phyloP scores from a whole-genome alignment of 2,329 filamentous ascomycete genomes.

The Seiridium unicorne region DNA sequence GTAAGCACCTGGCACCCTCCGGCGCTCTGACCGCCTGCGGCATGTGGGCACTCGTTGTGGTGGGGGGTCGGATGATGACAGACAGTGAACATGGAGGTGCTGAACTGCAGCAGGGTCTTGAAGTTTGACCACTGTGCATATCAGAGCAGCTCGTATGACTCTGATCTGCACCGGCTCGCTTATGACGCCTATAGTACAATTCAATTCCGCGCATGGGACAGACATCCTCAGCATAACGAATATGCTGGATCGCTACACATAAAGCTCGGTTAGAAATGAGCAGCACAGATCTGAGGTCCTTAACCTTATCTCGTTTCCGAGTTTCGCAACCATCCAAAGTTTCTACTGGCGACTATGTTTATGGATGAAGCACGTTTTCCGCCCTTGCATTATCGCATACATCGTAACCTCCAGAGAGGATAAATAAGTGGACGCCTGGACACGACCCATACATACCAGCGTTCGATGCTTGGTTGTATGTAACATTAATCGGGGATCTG shows the following conservation, averaged over 20 bases:
- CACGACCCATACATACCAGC: too few species aligned
- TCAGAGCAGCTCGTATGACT: too few species aligned
- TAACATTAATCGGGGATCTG: too few species aligned
- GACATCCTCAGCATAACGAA: too few species aligned
- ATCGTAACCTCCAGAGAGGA: too few species aligned
- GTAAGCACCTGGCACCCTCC: not conserved
- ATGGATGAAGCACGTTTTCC: not conserved
- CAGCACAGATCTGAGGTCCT: not conserved
- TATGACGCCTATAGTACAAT: too few species aligned
- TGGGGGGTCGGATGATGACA: not conserved
- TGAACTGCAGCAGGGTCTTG: not conserved
- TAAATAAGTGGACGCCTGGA: too few species aligned
- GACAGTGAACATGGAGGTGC: not conserved
- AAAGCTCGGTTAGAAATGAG: not conserved
- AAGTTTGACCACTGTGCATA: too few species aligned
- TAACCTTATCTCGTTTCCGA: not conserved
- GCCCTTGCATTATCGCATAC: too few species aligned
- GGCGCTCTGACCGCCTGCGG: not conserved
- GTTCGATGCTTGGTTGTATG: too few species aligned
- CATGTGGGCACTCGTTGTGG: not conserved
- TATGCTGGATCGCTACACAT: not conserved
- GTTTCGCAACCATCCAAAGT: not conserved
- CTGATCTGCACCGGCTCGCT: too few species aligned
- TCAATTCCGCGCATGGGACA: too few species aligned
- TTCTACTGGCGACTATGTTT: not conserved